Evolutionary conservation across 2,329 filamentous ascomycete species (phyloP).

Genomic region (Trichoderma koningiopsis): DNA sequence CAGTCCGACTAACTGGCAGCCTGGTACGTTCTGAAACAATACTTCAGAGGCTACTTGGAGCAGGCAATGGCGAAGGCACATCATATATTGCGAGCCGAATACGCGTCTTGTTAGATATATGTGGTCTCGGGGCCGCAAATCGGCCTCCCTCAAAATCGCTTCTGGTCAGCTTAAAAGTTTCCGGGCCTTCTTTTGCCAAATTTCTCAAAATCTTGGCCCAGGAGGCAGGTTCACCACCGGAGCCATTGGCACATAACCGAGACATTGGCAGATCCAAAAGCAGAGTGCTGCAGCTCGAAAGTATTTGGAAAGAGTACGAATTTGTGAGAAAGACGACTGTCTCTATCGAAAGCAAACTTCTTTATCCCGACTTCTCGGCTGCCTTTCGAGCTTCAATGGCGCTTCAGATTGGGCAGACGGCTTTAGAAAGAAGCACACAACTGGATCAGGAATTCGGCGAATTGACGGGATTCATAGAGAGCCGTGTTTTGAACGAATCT

Average conservation of each 20-base stretch:
- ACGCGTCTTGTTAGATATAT: conserved; percentile 42
- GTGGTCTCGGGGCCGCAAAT: conserved; percentile 33
- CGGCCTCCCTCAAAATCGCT: conserved; percentile 19
- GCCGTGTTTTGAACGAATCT: not conserved
- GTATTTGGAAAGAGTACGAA: conserved; percentile 39
- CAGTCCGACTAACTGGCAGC: conserved; percentile 37
- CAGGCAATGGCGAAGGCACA: conserved; percentile 29
- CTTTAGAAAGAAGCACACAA: conserved; percentile 30
- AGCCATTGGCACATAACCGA: not conserved
- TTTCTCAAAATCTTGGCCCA: conserved; percentile 33
- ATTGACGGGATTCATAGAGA: not conserved
- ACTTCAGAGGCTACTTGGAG: conserved; percentile 34
- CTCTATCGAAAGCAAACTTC: conserved; percentile 42
- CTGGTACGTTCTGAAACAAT: conserved; percentile 33
- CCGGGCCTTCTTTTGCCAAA: conserved; percentile 27
- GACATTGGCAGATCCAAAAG: conserved; percentile 29
- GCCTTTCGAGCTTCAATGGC: conserved; percentile 38
- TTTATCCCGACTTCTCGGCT: conserved; percentile 36
- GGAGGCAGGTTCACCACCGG: conserved; percentile 25
- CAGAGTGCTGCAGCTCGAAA: conserved; percentile 40
- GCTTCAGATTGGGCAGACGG: conserved; percentile 32
- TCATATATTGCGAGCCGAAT: conserved; percentile 38
- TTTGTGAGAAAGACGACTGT: conserved; percentile 34
- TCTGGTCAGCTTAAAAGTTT: conserved; percentile 36
- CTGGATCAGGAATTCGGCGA: conserved; percentile 32